Evolutionary conservation across 148 eudicot genomes (phyloP), one percentile per base, ranked within the genome.

Genomic region (Amaranthus hypochondriacus): DNA sequence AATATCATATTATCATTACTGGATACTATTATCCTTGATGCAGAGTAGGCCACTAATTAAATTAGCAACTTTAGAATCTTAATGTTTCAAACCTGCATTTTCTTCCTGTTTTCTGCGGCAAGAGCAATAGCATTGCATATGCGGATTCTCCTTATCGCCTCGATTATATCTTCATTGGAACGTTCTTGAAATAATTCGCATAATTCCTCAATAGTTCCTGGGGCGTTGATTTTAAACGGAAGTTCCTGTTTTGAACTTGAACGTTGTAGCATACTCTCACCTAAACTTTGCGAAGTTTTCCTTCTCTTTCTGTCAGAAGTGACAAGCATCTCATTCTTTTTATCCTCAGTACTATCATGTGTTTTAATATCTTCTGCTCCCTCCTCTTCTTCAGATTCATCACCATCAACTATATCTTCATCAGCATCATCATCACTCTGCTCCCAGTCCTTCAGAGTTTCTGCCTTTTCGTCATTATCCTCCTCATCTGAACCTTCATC

Each of bases 81-180:
- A 15, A 66, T 6, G 48, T 73, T 49, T 66, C 97, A 58, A 87
- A 95, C 99, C 84, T 92, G 97, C 81, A 87, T 90, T 82, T 95
- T 92, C 83, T 89, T 89, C 63, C 92, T 80, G 79, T 95, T 92
- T 76, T 92, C 97, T 53, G 96, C 96, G 64, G 97, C 97, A 79
- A 93, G 75, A 28, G 81, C 60, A 70, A 95, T 92, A 52, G 96
- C 88, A 85, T 92, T 95, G 76, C 77, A 87, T 54, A 81, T 63
- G 62, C 99, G 89, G 73, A 95, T 92, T 74, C 97, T 77, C 83
- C 82, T 72, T 80, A 95, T 87, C 62, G 97, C 99, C 80, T 87
- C 94, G 74, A 85, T 43, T 39, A 92, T 83, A 71, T 95, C 91
- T 76, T 85, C 81, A 53, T 89, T 84, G 44, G 97, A 79, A 63